Base-by-base conservation (phyloP, 2,329 filamentous ascomycete species). In the Cytospora schulzeri region DNA sequence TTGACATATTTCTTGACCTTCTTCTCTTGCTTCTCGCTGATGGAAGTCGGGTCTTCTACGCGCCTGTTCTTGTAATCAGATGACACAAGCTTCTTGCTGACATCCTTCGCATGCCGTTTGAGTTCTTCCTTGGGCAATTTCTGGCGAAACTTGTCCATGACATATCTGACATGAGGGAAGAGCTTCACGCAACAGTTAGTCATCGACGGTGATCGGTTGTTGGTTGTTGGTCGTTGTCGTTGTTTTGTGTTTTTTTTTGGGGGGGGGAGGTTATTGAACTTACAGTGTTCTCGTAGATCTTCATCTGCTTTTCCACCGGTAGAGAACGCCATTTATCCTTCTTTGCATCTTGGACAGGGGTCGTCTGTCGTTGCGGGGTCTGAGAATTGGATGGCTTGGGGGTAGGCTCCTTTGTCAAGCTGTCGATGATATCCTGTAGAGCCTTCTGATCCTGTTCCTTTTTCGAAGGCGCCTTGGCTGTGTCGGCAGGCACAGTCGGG, bases 241-340 rank as follows among this genome's bases (percentile, higher is more conserved):
- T n/a, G n/a, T n/a, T n/a, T n/a, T n/a, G n/a, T n/a, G n/a, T n/a
- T n/a, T n/a, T n/a, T n/a, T n/a, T 53, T 17, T 45, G 33, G 24
- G 15, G 22, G 28, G 26, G 17, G 19, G 52, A 22, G 33, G 38
- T n/a, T n/a, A n/a, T 24, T 53, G 8, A 31, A 80, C 91, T 76
- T 83, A 96, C 92, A 59, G 93, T 96, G 73, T 93, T 93, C 76
- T 97, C 93, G 72, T 97, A 98, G 2, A 97, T 83, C 79, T 92
- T 97, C 85, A 93, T 96, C 77, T 95, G 92, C 78, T 97, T 97
- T 69, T 97, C 93, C 69, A 88, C 75, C 1, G 89, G 81, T 35
- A 89, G 75, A 65, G 83, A 84, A 62, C 86, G 84, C 91, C 91
- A 93, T 73, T 89, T 91, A 56, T 92, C 89, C 70, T 83, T 83